Evolutionary conservation across 441 rosid species (phyloP).

Genomic region (Cnidoscolus chayamansa): DNA sequence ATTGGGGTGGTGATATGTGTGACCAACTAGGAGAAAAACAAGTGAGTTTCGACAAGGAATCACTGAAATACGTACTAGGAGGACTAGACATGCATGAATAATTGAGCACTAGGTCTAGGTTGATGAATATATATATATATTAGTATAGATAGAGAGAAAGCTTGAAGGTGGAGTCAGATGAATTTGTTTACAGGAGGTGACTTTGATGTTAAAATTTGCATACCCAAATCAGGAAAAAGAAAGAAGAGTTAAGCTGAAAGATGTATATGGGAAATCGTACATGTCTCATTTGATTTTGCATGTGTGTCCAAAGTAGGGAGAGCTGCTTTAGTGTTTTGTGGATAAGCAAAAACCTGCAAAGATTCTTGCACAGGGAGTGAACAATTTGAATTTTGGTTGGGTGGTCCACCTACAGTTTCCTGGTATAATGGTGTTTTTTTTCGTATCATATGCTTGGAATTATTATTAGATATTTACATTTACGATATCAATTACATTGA

Average conservation of each 20-base stretch:
- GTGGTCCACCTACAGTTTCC: constrained; percentile 38
- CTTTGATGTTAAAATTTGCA: constrained; percentile 7
- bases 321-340: no score
- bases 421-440: constrained; percentile 7
- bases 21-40: constrained; percentile 12
- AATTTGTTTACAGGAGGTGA: not conserved
- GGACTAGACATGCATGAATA: not conserved
- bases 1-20: constrained; percentile 24
- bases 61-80: constrained; percentile 4
- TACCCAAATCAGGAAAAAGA: constrained; percentile 39
- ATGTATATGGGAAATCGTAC: not conserved
- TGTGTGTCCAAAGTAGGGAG: constrained; percentile 15
- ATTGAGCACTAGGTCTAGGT: not conserved
- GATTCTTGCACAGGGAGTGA: constrained; percentile 37
- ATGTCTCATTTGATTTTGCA: constrained; percentile 11
- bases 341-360: constrained; percentile 38
- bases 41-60: constrained; percentile 22
- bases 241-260: not conserved
- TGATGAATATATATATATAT: no score
- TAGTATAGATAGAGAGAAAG: no score
- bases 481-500: no score
- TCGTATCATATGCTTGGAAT: no score
- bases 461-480: no score
- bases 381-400: constrained; percentile 22
- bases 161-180: no score